These are phyloP conservation scores for Nitzschia sp. DNA, from an alignment of 108 stramenopile genomes.

Conservation along the genomic window DNA sequence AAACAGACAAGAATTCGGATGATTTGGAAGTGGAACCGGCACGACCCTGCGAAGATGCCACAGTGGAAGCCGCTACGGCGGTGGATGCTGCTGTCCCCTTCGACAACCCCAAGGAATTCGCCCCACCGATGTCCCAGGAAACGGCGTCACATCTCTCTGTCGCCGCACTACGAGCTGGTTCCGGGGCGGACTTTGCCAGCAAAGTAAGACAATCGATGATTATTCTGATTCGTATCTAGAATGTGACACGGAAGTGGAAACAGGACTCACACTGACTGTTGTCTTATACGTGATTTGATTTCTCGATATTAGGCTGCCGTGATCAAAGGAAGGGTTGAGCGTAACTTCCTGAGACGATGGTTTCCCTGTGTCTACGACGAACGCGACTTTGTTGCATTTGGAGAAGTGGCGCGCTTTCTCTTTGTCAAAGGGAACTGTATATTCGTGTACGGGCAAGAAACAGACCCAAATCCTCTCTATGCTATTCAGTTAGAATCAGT, in stretches of 20 bases:
- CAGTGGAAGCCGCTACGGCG: conserved; percentile 27
- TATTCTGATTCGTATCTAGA: too few species aligned
- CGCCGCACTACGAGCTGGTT: conserved; percentile 33
- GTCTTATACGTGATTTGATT: not conserved
- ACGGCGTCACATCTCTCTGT: conserved; percentile 28
- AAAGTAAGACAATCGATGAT: conserved; percentile 6
- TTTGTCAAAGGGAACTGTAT: conserved; percentile 43
- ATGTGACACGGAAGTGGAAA: too few species aligned
- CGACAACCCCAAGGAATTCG: conserved; percentile 30
- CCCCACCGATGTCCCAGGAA: conserved; percentile 14
- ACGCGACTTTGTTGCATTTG: conserved; percentile 60
- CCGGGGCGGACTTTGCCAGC: conserved; percentile 50
- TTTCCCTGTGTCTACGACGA: conserved; percentile 51
- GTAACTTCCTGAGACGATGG: conserved; percentile 38
- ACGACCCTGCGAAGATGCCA: conserved; percentile 6
- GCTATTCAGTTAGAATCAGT: conserved; percentile 46
- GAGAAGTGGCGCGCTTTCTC: conserved; percentile 61
- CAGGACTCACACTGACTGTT: too few species aligned
- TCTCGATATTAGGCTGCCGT: conserved; percentile 32
- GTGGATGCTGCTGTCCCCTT: conserved; percentile 32
- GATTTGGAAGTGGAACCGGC: conserved; percentile 36
- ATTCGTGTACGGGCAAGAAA: conserved; percentile 56
- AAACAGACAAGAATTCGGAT: not conserved
- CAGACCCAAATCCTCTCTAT: conserved; percentile 60
- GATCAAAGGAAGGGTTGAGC: conserved; percentile 45